Conservation (phyloP, 805 yeast species). For the Pichia nanzhaoensis region DNA sequence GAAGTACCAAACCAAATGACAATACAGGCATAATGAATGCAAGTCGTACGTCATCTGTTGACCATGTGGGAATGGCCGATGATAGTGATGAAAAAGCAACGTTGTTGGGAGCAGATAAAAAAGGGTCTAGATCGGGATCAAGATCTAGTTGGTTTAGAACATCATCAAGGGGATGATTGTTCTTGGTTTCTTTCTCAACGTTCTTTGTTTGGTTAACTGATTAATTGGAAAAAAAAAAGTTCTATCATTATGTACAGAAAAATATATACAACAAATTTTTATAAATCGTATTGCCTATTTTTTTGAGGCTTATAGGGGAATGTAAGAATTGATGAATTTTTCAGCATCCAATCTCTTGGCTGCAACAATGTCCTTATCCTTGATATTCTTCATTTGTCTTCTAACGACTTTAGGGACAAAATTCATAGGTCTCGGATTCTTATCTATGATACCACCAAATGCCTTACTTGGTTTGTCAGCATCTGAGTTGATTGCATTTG, state of each 20-base stretch:
- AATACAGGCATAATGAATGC: neutral
- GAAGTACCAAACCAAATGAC: neutral
- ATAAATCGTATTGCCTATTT: no score
- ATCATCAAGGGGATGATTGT: neutral
- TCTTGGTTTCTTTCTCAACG: no score
- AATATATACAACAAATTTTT: no score
- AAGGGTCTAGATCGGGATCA: slow-evolving; percentile 3
- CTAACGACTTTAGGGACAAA: slow-evolving; percentile 49
- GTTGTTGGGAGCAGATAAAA: neutral
- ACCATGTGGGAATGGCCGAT: neutral
- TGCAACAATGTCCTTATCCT: slow-evolving; percentile 28
- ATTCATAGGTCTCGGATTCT: slow-evolving; percentile 53
- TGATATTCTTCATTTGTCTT: slow-evolving; percentile 41
- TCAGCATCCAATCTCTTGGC: slow-evolving; percentile 25
- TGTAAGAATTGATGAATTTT: slow-evolving; percentile 28
- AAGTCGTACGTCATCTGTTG: neutral
- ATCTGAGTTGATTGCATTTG: slow-evolving; percentile 57
- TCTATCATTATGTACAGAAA: neutral
- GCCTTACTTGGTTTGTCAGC: slow-evolving; percentile 58
- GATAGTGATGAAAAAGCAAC: slow-evolving; percentile 1
- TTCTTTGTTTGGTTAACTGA: no score
- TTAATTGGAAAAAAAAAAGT: no score
- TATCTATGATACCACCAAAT: slow-evolving; percentile 61
- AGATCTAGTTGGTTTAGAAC: slow-evolving; percentile 10
- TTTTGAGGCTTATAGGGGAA: neutral